These are phyloP conservation scores for Cyclotella baltica DNA, from an alignment of 108 stramenopile species.

Conservation along the genomic window DNA sequence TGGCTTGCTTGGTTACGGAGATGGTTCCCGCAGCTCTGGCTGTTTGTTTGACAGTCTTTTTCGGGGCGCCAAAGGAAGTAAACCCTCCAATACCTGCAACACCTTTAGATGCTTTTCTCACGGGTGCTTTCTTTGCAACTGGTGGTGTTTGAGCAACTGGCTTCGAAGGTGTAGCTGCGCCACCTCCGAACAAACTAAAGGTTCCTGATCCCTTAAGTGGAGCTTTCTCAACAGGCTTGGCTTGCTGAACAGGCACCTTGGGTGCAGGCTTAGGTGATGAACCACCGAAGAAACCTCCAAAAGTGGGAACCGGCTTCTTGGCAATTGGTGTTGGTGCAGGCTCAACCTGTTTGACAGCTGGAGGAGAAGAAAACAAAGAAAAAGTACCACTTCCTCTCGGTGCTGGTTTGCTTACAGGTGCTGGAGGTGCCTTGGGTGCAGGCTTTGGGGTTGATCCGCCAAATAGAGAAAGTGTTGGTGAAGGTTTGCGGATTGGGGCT, in stretches of 20 bases:
- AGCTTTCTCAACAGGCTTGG: constrained; percentile 31
- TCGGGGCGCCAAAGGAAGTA: constrained; percentile 2
- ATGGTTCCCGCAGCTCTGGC: constrained; percentile 21
- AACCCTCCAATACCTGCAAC: constrained; percentile 29
- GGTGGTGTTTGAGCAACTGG: constrained; percentile 33
- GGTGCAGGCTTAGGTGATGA: constrained; percentile 40
- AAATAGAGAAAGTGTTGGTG: constrained; percentile 49
- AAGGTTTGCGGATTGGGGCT: constrained; percentile 41
- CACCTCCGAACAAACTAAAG: constrained; percentile 56
- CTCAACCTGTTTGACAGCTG: constrained; percentile 9
- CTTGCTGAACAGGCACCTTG: constrained; percentile 34
- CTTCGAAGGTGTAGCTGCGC: constrained; percentile 29
- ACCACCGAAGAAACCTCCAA: constrained; percentile 40
- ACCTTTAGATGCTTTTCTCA: constrained; percentile 17
- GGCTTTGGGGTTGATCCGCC: constrained; percentile 26
- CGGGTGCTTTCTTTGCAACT: constrained; percentile 36
- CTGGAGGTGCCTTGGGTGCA: constrained; percentile 38
- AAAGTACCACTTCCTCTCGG: constrained; percentile 40
- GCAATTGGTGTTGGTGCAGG: constrained; percentile 22
- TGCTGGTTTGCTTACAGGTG: constrained; percentile 26
- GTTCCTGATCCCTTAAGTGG: constrained; percentile 48
- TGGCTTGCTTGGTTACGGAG: constrained; percentile 4
- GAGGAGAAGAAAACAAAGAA: constrained; percentile 34
- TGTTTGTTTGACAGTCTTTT: constrained; percentile 12
- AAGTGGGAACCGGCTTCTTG: constrained; percentile 21